Base-by-base conservation (phyloP, 257 asterid species). In the Schizonepeta tenuifolia region DNA sequence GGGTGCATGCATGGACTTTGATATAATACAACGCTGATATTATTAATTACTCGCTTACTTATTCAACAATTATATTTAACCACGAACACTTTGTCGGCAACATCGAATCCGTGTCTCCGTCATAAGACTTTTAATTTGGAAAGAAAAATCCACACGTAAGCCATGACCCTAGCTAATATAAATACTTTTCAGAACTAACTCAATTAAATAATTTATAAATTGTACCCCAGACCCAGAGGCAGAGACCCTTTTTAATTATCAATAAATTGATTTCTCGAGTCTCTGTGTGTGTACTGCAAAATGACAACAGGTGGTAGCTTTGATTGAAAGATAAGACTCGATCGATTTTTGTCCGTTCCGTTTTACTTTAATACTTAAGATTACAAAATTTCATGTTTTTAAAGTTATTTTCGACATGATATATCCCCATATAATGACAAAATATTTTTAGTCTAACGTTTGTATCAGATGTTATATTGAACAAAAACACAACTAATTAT, bases 141-240 rank as follows among this genome's bases (percentile, higher is more conserved):
- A 20, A 75, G 60, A n/a, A 61, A 61, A 69, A 69, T 47, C 50
- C 75, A 51, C 75, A 75, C 75, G 75, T 60, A 67, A 59, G 69
- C 70, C 57, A 20, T 67, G 62, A 57, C 79, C 20, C 7, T 9
- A 0, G 1, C 0, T 1, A 36, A n/a, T n/a, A n/a, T n/a, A n/a
- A 5, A 9, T 54, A 50, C 43, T 46, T 59, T 47, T 58, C 57
- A 43, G 24, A 51, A 58, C 44, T 71, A 35, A 71, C 41, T 50
- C 9, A 24, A 59, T 24, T 70, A 70, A 56, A n/a, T n/a, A 41
- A 26, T 57, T 9, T 55, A n/a, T n/a, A n/a, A 8, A 12, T 46
- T 7, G 20, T 6, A 59, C 13, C 11, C 3, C 12, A 22, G 2
- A 11, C 56, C 9, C 7, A 6, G 9, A 0, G 9, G 0, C 11